These are phyloP conservation scores for Vitis amurensis DNA, from an alignment of 164 flowering plant species.

Conservation along the genomic window DNA sequence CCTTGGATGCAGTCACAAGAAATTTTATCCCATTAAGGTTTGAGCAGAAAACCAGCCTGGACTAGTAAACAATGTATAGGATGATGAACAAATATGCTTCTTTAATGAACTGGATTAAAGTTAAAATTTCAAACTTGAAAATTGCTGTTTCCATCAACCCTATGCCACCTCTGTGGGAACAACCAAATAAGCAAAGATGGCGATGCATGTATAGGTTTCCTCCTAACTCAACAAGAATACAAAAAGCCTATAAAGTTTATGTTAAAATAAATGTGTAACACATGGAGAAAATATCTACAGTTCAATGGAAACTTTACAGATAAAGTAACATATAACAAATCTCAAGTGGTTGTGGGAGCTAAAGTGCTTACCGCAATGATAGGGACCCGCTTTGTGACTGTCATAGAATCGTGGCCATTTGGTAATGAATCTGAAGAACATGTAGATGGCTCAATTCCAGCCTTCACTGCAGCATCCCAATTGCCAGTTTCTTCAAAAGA, in stretches of 20 bases:
- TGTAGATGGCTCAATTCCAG: slow-evolving; percentile 54
- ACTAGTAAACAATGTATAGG: too few relatives aligned
- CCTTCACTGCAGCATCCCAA: slow-evolving; percentile 79
- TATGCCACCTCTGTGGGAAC: background rate
- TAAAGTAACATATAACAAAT: background rate
- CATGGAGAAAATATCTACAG: background rate
- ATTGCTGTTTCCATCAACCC: background rate
- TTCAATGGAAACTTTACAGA: background rate
- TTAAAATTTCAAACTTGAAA: too few relatives aligned
- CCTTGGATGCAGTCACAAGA: background rate
- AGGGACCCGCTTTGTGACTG: slow-evolving; percentile 49
- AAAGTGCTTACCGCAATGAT: slow-evolving; percentile 72
- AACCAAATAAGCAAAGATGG: background rate
- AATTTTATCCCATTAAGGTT: too few relatives aligned
- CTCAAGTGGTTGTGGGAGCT: background rate
- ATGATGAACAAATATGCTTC: too few relatives aligned
- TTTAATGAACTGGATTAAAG: background rate
- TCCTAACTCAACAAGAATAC: background rate
- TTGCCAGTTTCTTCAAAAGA: slow-evolving; percentile 87
- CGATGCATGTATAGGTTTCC: background rate
- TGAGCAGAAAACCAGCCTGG: background rate
- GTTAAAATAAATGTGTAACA: background rate
- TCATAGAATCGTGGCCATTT: slow-evolving; percentile 15
- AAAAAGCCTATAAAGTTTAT: background rate
- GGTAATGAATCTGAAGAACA: slow-evolving; percentile 28